A percentile compares a stretch with the other conserved stretches of the same genome.
Evolutionary conservation across 192 early-diverging fungal genomes (phyloP).

Genomic region (Gamsiella multidivaricata): DNA sequence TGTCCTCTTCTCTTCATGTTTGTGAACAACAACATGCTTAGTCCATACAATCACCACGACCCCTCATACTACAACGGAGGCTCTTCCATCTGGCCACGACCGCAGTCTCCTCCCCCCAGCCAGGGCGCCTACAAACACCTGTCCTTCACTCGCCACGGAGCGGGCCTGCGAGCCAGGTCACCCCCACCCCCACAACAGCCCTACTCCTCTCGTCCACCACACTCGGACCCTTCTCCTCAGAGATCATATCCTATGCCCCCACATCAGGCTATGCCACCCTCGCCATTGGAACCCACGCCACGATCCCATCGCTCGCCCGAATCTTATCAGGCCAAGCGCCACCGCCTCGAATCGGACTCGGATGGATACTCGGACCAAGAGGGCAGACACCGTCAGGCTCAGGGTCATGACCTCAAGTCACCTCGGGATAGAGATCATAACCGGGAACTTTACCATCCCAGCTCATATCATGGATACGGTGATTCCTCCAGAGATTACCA

Average conservation of each 20-base stretch:
- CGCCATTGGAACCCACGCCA: neutral
- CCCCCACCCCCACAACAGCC: neutral
- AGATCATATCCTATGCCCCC: neutral
- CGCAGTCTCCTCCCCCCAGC: neutral
- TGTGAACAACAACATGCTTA: neutral
- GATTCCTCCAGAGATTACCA: neutral
- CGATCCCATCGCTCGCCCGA: conserved; percentile 3
- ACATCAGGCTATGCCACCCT: conserved; percentile 8
- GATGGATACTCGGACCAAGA: conserved; percentile 27
- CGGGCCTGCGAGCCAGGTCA: neutral
- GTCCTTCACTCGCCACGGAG: conserved; percentile 14
- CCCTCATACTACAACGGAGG: conserved; percentile 2
- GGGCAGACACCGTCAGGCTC: neutral
- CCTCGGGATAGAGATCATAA: too few species aligned
- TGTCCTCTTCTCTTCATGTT: neutral
- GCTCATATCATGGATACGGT: conserved; percentile 2
- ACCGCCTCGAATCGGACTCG: conserved; percentile 28
- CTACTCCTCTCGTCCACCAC: neutral
- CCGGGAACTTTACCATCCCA: neutral
- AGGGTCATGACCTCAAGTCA: neutral
- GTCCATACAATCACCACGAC: conserved; percentile 1
- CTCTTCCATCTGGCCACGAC: neutral
- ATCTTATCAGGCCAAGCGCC: conserved; percentile 5
- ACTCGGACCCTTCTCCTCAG: neutral
- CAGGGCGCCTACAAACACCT: neutral